Conservation (phyloP, 805 yeast genomes). For the Ogataea philodendri region DNA sequence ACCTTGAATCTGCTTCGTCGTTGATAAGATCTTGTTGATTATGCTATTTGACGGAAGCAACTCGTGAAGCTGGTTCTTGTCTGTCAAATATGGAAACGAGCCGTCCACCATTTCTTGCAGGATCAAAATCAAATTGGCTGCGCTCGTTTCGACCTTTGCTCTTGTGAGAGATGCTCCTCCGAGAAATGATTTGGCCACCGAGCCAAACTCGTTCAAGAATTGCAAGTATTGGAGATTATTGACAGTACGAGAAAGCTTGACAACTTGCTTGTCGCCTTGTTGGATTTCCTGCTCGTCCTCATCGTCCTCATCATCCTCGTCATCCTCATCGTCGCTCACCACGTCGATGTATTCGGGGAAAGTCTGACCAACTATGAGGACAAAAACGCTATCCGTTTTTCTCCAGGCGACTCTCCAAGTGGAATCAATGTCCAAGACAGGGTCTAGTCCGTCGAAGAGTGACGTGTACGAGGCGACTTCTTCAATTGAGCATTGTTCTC, state of each 20-base stretch:
- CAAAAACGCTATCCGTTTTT: conserved; percentile 21
- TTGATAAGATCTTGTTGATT: conserved; percentile 48
- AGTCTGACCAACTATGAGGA: conserved; percentile 21
- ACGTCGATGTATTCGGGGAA: conserved; percentile 24
- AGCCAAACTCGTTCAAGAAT: conserved; percentile 41
- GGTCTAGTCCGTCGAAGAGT: conserved; percentile 22
- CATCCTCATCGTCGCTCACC: conserved; percentile 26
- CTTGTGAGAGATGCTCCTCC: conserved; percentile 49
- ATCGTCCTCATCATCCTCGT: conserved; percentile 28
- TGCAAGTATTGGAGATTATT: conserved; percentile 46
- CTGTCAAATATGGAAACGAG: conserved; percentile 71
- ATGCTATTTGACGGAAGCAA: conserved; percentile 64
- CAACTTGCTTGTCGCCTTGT: conserved; percentile 2
- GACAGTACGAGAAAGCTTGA: conserved; percentile 16
- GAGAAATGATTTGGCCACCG: conserved; percentile 41
- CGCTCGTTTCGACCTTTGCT: conserved; percentile 61
- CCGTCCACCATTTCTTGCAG: conserved; percentile 77
- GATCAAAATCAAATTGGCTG: conserved; percentile 66
- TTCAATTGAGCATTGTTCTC: background rate
- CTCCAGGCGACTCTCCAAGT: conserved; percentile 33
- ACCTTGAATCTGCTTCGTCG: conserved; percentile 35
- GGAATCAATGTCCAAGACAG: conserved; percentile 30
- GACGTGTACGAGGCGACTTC: conserved; percentile 4
- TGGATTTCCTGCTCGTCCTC: conserved; percentile 25
- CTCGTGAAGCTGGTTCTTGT: conserved; percentile 66